These are phyloP conservation scores for Euphorbia lathyris DNA, from an alignment of 345 rosid genomes.

Conservation along the genomic window DNA sequence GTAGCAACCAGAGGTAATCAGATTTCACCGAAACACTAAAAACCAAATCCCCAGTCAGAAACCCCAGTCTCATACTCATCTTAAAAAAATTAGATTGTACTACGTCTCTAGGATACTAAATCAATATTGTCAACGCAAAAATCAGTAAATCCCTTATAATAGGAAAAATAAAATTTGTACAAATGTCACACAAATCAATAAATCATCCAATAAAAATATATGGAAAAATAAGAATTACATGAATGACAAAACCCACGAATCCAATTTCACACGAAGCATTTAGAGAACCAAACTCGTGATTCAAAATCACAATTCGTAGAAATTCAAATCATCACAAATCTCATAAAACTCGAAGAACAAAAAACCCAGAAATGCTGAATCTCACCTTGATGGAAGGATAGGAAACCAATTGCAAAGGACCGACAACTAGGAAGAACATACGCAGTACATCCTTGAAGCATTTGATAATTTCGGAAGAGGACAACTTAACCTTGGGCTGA, in stretches of 20 bases:
- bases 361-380: background rate
- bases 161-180: background rate
- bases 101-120: background rate
- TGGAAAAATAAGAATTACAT: background rate
- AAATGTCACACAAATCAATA: background rate
- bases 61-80: background rate
- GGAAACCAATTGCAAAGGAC: conserved; percentile 80
- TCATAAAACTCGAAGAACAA: background rate
- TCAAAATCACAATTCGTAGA: background rate
- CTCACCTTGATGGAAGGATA: conserved; percentile 79
- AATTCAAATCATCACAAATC: background rate
- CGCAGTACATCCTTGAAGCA: conserved; percentile 80
- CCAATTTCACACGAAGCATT: background rate
- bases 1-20: background rate
- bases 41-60: background rate
- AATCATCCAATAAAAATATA: background rate
- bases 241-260: background rate
- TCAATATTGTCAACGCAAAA: background rate
- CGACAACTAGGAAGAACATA: conserved; percentile 70
- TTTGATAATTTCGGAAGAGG: conserved; percentile 52
- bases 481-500: conserved; percentile 73
- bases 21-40: background rate
- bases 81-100: background rate
- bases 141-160: background rate
- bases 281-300: background rate